phyloP scores from a whole-genome alignment of 176 grass and related monocot species.

The Ensete ventricosum region DNA sequence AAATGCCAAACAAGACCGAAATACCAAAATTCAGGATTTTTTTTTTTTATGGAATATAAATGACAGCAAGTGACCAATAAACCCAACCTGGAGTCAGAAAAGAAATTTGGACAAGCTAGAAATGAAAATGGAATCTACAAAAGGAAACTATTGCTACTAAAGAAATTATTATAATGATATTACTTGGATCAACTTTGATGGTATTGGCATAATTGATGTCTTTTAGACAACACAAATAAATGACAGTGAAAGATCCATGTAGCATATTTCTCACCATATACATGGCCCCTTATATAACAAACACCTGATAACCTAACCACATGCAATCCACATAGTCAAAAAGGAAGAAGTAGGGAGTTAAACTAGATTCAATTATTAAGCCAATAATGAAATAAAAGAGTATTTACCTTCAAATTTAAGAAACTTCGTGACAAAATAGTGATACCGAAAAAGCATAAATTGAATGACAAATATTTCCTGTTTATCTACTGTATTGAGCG shows the following conservation, averaged over 20 bases:
- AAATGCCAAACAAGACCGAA: too few relatives aligned
- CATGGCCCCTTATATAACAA: not conserved
- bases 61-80: not conserved
- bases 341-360: not conserved
- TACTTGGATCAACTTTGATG: not conserved
- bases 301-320: not conserved
- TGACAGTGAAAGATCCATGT: not conserved
- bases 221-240: not conserved
- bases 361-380: not conserved
- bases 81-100: not conserved
- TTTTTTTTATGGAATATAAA: not conserved
- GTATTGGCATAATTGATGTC: not conserved
- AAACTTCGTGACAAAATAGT: not conserved
- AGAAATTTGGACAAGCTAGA: not conserved
- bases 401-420: not conserved
- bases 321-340: not conserved
- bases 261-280: not conserved
- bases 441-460: not conserved
- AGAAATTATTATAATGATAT: not conserved
- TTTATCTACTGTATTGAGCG: not conserved
- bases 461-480: not conserved
- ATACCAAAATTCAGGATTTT: too few relatives aligned
- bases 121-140: not conserved
- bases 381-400: not conserved
- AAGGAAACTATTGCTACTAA: not conserved